Evolutionary conservation across 2,329 filamentous ascomycete genomes (phyloP).

Genomic region (Ophiostoma himal-ulmi): DNA sequence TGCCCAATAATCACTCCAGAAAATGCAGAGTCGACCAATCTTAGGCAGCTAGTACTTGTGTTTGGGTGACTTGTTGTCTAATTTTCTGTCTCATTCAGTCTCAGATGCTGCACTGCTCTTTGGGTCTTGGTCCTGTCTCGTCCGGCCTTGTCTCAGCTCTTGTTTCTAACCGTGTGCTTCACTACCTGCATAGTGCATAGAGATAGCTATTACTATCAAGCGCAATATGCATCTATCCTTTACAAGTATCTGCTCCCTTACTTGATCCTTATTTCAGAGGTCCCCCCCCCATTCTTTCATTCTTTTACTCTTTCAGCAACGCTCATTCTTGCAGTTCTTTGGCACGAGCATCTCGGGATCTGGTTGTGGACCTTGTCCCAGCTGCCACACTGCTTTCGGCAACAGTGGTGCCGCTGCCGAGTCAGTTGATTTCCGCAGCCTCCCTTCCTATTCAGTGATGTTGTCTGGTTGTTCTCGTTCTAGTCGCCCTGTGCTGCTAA

Average conservation of each 20-base stretch:
- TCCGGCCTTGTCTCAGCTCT: background rate
- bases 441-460: background rate
- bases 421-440: background rate
- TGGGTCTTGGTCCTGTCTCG: background rate
- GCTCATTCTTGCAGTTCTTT: background rate
- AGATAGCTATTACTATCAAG: background rate
- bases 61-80: background rate
- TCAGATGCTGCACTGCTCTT: constrained; percentile 10
- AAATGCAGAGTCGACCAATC: background rate
- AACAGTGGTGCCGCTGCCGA: background rate
- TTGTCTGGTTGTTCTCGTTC: no score
- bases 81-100: constrained; percentile 8
- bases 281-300: background rate
- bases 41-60: background rate
- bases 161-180: background rate
- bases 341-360: background rate
- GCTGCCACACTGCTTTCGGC: background rate
- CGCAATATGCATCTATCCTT: background rate
- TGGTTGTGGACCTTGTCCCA: background rate
- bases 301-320: no score
- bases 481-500: no score
- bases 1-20: background rate
- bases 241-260: background rate
- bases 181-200: background rate
- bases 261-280: background rate